phyloP scores from a whole-genome alignment of 2,329 filamentous ascomycete genomes.

The Trichophyton verrucosum region DNA sequence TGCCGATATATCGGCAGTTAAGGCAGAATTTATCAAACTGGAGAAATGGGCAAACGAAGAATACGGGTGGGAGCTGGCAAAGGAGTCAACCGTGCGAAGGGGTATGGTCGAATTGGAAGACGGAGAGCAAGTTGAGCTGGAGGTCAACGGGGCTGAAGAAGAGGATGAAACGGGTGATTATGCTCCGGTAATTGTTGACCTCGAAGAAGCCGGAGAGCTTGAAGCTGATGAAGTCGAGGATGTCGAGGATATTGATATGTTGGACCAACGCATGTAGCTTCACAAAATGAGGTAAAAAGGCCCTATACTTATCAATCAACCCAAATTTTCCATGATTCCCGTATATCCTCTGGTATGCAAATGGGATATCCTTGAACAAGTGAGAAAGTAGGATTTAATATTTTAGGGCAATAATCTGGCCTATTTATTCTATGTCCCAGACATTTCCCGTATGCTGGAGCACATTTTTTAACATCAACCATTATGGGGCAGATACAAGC shows the following conservation, averaged over 20 bases:
- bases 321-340: neutral
- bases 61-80: slow-evolving; percentile 46
- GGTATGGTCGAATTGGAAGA: slow-evolving; percentile 52
- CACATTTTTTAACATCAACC: slow-evolving; percentile 5
- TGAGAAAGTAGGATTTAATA: slow-evolving; percentile 4
- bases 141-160: slow-evolving; percentile 42
- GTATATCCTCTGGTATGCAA: too few species aligned
- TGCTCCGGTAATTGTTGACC: slow-evolving; percentile 49
- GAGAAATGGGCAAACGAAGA: slow-evolving; percentile 42
- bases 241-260: slow-evolving; percentile 1
- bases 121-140: slow-evolving; percentile 50
- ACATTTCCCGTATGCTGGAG: slow-evolving; percentile 1
- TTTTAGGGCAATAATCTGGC: slow-evolving; percentile 5
- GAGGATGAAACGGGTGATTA: slow-evolving; percentile 54
- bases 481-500: slow-evolving; percentile 3
- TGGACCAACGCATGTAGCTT: neutral
- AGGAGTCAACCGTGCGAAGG: slow-evolving; percentile 41
- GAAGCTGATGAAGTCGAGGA: neutral
- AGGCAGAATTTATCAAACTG: slow-evolving; percentile 43
- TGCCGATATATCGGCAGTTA: slow-evolving; percentile 25
- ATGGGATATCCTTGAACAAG: neutral
- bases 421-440: slow-evolving; percentile 6
- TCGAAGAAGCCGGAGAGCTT: slow-evolving; percentile 16
- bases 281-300: neutral
- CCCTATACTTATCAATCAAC: neutral